Evolutionary conservation across 2,329 filamentous ascomycete species (phyloP), one percentile per base, ranked within the genome.

Genomic region (Aspergillus ochraceus): DNA sequence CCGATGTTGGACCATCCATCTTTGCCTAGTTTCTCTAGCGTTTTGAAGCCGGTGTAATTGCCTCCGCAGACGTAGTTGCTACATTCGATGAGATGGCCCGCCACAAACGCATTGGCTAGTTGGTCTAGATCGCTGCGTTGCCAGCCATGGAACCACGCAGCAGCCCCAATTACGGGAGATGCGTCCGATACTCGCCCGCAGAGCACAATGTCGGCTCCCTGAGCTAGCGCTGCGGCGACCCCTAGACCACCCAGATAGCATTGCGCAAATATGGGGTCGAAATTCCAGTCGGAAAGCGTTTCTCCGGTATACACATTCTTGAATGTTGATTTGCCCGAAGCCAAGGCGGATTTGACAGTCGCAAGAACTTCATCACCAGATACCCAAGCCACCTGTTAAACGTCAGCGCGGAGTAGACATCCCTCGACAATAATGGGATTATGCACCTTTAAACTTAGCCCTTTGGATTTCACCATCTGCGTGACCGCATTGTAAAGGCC

Each of bases 151-250:
- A 71, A 80, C 76, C 76, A 80, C 52, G 68, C 71, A 8, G 77
- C 77, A 6, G 76, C 73, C 17, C 73, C 77, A 51, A 80, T 79
- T 1, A 78, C 73, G 0, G 77, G 76, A 4, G 72, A 75, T n/a
- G 79, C 79, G 68, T 81, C 78, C 1, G 77, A 72, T 2, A 80
- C 78, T 22, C 79, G 71, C 14, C 78, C 78, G 58, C 76, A 79
- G 30, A 81, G 67, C 12, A 81, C 75, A 53, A 81, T 80, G 57
- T 80, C 77, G 2, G 77, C 78, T 4, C 78, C 79, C 39, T 73
- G 63, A 19, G 70, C 61, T 5, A 80, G 68, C 6, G 74, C 77
- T 54, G 71, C 71, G 1, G 72, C 73, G 52, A 80, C 77, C 10
- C 75, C 77, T 42, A 73, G 60, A 6, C 72, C 76, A 0, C 78